A percentile compares a stretch with the other conserved stretches of the same genome.
Evolutionary conservation across 2,329 filamentous ascomycete species (phyloP).

Genomic region (Pseudogymnoascus sp.): DNA sequence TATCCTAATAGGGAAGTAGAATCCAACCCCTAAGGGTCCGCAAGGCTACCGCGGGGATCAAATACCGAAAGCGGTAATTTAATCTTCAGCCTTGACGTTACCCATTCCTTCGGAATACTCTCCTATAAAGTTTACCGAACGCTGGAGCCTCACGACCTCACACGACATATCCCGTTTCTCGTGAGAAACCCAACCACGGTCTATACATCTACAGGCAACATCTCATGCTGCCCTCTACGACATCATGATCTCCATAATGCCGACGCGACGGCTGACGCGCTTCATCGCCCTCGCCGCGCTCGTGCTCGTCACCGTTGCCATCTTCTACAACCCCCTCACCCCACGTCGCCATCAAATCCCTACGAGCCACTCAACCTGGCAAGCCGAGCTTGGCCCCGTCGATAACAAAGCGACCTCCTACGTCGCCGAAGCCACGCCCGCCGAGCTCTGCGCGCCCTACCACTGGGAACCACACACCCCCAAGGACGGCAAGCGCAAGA

Average conservation of each 20-base stretch:
- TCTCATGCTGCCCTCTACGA: background rate
- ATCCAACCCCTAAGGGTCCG: background rate
- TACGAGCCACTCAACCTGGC: background rate
- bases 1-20: background rate
- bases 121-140: background rate
- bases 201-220: background rate
- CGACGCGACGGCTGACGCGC: background rate
- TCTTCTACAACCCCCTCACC: background rate
- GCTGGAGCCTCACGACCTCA: background rate
- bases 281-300: background rate
- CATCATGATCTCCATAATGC: background rate
- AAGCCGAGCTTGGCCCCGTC: background rate
- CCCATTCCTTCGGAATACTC: background rate
- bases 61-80: background rate
- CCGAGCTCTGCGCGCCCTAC: background rate
- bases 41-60: background rate
- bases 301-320: background rate
- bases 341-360: background rate
- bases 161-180: background rate
- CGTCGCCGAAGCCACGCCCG: background rate
- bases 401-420: background rate
- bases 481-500: conserved; percentile 31
- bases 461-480: background rate
- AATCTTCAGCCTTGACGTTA: background rate
- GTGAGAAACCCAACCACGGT: background rate